Evolutionary conservation across 2,329 filamentous ascomycete species (phyloP).

Genomic region (Coniochaeta sp.): DNA sequence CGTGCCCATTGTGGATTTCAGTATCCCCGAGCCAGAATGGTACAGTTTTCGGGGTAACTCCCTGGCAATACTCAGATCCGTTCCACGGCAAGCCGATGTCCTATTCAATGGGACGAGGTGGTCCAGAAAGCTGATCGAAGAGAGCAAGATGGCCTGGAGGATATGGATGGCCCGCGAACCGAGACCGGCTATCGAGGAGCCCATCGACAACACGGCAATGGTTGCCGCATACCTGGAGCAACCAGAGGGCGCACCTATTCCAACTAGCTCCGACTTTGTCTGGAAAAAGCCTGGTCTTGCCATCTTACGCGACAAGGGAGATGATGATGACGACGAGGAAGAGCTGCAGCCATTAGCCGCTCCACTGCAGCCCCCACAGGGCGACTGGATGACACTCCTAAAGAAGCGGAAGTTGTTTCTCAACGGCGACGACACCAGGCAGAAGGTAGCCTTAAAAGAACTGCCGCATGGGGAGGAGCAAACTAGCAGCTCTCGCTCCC

Average conservation of each 20-base stretch:
- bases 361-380: background rate
- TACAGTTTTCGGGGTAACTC: constrained; percentile 8
- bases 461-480: background rate
- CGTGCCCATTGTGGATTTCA: constrained; percentile 20
- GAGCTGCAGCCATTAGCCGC: background rate
- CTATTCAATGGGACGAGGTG: constrained; percentile 15
- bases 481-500: background rate
- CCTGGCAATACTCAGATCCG: constrained; percentile 13
- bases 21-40: constrained; percentile 16
- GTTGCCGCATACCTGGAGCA: constrained; percentile 10
- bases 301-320: constrained; percentile 10
- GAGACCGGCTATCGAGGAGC: constrained; percentile 5
- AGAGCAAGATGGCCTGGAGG: constrained; percentile 18
- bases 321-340: constrained; percentile 16
- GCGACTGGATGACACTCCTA: background rate
- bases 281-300: constrained; percentile 10
- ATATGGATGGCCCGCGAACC: constrained; percentile 14
- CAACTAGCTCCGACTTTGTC: constrained; percentile 15
- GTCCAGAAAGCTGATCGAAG: constrained; percentile 10
- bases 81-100: constrained; percentile 8
- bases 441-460: background rate
- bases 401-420: background rate
- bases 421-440: background rate
- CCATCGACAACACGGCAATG: constrained; percentile 10
- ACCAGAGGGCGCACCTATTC: constrained; percentile 4